Evolutionary conservation across 2,329 filamentous ascomycete species (phyloP), one percentile per base, ranked within the genome.

Genomic region (Epichloe brachyelytri): DNA sequence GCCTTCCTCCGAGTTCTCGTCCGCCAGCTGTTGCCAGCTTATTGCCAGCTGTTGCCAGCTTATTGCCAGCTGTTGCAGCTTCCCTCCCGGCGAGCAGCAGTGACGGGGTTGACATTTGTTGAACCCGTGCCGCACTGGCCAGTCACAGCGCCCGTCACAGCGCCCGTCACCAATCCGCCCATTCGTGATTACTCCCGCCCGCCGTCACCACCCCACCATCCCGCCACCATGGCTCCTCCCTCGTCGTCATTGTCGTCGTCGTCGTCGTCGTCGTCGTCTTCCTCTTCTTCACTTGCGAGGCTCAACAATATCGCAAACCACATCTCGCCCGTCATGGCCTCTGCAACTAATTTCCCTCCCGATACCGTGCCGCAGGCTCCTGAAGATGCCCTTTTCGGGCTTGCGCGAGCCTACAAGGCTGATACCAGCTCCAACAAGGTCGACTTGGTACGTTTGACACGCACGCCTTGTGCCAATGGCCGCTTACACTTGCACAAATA

Each of bases 311-410:
- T 88, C 61, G 75, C 77, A 60, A 75, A 73, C 64, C 88, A 93
- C 70, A 84, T 93, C 77, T 77, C 81, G 64, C 75, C 80, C 57
- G 66, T 70, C 61, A 71, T 70, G 68, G 60, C 65, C 55, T 61
- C 65, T 51, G 57, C 62, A 50, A 85, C 86, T 59, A 80, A 78
- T 63, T 95, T 95, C 73, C 79, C 83, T 55, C 77, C 84, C 62
- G 79, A 86, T 63, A 73, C 77, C 58, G 88, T 96, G 53, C 87
- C 90, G 62, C 85, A 91, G 71, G 93, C 93, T 54, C 90, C 93
- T 46, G 90, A 95, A 68, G 93, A 98, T 71, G 83, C 91, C 57
- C 80, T 98, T 65, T 98, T 98, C 65, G 90, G 91, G 52, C 74
- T 98, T 62, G 89, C 91, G 79, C 81, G 85, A 56, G 89, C 88